These are phyloP conservation scores for Paramecium biaurelia DNA, from an alignment of 73 alveolate species.

Conservation along the genomic window DNA sequence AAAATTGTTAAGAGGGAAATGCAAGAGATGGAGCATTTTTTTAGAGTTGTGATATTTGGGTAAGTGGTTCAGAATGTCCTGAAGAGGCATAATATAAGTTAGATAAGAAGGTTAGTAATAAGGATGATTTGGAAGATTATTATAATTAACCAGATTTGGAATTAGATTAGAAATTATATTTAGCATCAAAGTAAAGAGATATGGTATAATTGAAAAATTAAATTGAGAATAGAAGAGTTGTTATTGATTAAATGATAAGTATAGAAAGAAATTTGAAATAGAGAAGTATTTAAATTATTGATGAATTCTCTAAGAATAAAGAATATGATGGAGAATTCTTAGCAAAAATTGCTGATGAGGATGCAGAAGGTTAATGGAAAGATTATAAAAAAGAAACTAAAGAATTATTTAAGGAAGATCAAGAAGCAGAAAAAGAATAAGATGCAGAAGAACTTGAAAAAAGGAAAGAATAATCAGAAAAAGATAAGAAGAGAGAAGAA, in stretches of 20 bases:
- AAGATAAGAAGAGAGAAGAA: neutral
- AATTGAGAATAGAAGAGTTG: constrained; percentile 16
- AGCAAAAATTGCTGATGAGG: neutral
- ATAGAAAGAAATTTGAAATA: neutral
- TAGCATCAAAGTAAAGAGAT: constrained; percentile 44
- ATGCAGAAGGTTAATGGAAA: constrained; percentile 3
- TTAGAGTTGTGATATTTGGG: constrained; percentile 22
- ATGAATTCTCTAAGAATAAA: neutral
- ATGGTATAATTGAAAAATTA: constrained; percentile 36
- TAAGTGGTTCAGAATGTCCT: neutral
- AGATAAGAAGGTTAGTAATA: neutral
- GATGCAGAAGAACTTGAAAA: neutral
- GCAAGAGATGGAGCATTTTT: constrained; percentile 16
- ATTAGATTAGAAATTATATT: constrained; percentile 20
- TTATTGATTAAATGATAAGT: neutral
- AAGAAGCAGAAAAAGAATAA: neutral
- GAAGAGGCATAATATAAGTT: neutral
- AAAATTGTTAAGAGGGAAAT: neutral
- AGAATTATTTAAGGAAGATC: neutral
- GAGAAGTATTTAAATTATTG: constrained; percentile 13
- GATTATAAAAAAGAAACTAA: neutral
- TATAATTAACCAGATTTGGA: constrained; percentile 23
- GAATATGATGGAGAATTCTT: constrained; percentile 39
- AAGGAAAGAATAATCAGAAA: neutral
- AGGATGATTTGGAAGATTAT: neutral